Percentiles rank a stretch among this genome's conserved stretches.
Conservation (phyloP, 179 eudicot species). For the Silene noctiflora region DNA sequence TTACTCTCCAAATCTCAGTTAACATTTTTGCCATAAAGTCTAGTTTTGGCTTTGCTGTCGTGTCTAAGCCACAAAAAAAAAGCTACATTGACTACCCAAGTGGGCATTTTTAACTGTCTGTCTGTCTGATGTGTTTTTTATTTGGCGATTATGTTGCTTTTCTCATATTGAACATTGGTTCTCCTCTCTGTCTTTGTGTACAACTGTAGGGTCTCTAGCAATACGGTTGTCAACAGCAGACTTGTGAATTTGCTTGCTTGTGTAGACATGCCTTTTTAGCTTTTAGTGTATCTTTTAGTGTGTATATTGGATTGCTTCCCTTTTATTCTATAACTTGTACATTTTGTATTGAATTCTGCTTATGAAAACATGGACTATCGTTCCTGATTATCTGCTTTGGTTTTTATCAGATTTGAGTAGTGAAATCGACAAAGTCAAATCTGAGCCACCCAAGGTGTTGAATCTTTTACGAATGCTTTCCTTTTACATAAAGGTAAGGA, state of each 20-base stretch:
- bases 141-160: neutral
- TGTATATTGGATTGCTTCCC: neutral
- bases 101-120: neutral
- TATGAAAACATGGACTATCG: neutral
- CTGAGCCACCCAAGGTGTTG: constrained; percentile 14
- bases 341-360: neutral
- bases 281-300: neutral
- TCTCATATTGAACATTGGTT: neutral
- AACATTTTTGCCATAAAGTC: neutral
- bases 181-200: neutral
- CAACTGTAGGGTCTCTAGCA: neutral
- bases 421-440: constrained; percentile 14
- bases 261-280: neutral
- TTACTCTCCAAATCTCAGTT: neutral
- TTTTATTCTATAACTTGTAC: neutral
- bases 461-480: constrained; percentile 19
- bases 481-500: constrained; percentile 15
- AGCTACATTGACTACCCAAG: neutral
- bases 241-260: neutral
- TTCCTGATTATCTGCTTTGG: constrained; percentile 5
- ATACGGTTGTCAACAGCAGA: neutral
- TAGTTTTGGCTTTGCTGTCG: neutral
- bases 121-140: neutral
- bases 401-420: constrained; percentile 4
- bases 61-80: neutral